Conservation (phyloP, 345 rosid genomes). For the Arabidopsis thaliana region TAIR10.1 NC_003071.7:17494001-17494500, state of each 20-base stretch:
- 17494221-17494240: slow-evolving; percentile 33
- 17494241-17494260: slow-evolving; percentile 15
- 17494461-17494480: slow-evolving; percentile 15
- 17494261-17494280: slow-evolving; percentile 40
- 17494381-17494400: slow-evolving; percentile 22
- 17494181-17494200: slow-evolving; percentile 14
- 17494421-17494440: slow-evolving; percentile 40
- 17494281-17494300: slow-evolving; percentile 25
- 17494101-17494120: slow-evolving; percentile 25
- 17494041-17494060: slow-evolving; percentile 17
- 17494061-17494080: slow-evolving; percentile 2
- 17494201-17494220: slow-evolving; percentile 21
- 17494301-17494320: slow-evolving; percentile 42
- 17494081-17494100: slow-evolving; percentile 33
- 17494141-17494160: slow-evolving; percentile 34
- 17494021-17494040: slow-evolving; percentile 2
- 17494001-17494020: background rate
- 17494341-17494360: slow-evolving; percentile 19
- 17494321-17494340: slow-evolving; percentile 6
- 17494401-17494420: slow-evolving; percentile 23
- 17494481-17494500: background rate
- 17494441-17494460: slow-evolving; percentile 5
- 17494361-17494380: slow-evolving; percentile 12
- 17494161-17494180: slow-evolving; percentile 4
- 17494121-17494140: slow-evolving; percentile 29